A percentile compares a stretch with the other conserved stretches of the same genome.
Conservation (phyloP, 805 yeast species). For the Phaffomyces opuntiae region DNA sequence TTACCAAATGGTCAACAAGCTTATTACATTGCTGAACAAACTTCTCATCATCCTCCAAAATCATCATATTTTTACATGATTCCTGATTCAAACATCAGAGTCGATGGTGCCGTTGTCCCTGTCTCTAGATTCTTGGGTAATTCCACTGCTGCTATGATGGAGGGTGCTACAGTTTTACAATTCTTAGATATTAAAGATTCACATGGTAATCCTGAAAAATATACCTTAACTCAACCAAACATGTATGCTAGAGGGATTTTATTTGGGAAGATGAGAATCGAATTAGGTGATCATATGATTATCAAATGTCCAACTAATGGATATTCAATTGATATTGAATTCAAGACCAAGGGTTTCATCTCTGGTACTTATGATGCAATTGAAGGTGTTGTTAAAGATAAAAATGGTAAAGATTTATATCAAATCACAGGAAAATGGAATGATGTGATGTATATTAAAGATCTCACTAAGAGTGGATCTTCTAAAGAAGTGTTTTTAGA, state of each 20-base stretch:
- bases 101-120: constrained; percentile 86
- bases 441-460: constrained; percentile 66
- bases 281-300: constrained; percentile 87
- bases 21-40: constrained; percentile 86
- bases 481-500: constrained; percentile 47
- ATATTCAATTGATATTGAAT: constrained; percentile 75
- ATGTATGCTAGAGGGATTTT: constrained; percentile 90
- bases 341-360: constrained; percentile 91
- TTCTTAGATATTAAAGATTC: constrained; percentile 51
- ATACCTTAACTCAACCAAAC: constrained; percentile 89
- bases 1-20: constrained; percentile 65
- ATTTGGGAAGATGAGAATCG: constrained; percentile 84
- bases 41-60: constrained; percentile 98
- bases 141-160: constrained; percentile 97
- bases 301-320: constrained; percentile 55
- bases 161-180: constrained; percentile 70
- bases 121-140: constrained; percentile 87
- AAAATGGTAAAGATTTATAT: constrained; percentile 48
- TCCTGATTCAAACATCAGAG: constrained; percentile 74
- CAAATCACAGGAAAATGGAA: constrained; percentile 91
- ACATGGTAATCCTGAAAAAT: constrained; percentile 53
- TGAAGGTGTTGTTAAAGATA: constrained; percentile 59
- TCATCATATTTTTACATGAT: constrained; percentile 85
- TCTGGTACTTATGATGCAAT: constrained; percentile 89
- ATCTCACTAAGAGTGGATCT: constrained; percentile 37